A percentile compares a stretch with the other conserved stretches of the same genome.
Conservation (phyloP, 2,329 filamentous ascomycete species). For the Blastomyces silverae region DNA sequence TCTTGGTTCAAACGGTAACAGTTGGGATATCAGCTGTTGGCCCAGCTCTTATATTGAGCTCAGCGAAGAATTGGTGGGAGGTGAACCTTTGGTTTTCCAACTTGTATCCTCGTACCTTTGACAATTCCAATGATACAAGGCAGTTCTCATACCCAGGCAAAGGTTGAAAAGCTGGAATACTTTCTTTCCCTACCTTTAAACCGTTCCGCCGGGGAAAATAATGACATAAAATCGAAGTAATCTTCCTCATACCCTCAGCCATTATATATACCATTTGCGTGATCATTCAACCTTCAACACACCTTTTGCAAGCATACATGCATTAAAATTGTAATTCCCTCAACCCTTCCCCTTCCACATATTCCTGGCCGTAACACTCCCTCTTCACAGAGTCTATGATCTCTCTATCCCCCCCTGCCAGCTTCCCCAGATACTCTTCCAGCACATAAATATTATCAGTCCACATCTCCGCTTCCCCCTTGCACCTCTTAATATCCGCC, state of each 20-base stretch:
- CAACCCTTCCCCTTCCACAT: conserved; percentile 49
- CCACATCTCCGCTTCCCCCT: conserved; percentile 33
- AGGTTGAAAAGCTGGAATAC: neutral
- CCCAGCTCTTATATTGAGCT: too few relatives aligned
- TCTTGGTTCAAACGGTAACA: too few relatives aligned
- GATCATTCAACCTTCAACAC: neutral
- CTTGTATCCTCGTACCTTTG: too few relatives aligned
- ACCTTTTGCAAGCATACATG: neutral
- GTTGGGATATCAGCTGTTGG: too few relatives aligned
- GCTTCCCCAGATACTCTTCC: conserved; percentile 36
- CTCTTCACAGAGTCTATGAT: conserved; percentile 39
- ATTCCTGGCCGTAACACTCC: conserved; percentile 49
- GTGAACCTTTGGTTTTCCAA: too few relatives aligned
- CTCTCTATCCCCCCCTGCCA: conserved; percentile 41
- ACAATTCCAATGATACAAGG: too few relatives aligned
- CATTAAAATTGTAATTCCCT: conserved; percentile 32
- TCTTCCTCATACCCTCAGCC: neutral
- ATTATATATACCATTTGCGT: neutral
- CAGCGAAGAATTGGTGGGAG: too few relatives aligned
- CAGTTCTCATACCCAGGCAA: neutral
- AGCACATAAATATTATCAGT: conserved; percentile 43
- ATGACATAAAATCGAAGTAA: neutral
- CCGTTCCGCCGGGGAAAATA: neutral
- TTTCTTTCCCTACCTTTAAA: neutral
- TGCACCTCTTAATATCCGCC: conserved; percentile 32